Conservation (phyloP, 106 monocot genomes). For the Dioscorea dumetorum region DNA sequence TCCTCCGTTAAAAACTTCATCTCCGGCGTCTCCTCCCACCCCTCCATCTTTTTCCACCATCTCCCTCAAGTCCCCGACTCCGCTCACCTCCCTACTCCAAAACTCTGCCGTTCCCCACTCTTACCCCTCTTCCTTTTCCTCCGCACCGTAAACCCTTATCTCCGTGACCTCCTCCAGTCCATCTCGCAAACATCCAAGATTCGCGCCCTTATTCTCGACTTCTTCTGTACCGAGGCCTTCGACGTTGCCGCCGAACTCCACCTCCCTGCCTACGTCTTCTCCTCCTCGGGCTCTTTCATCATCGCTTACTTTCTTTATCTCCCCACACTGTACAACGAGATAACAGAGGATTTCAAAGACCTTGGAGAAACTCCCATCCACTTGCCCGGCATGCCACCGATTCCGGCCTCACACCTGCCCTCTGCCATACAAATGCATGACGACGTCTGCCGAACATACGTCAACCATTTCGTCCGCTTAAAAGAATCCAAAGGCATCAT, state of each 20-base stretch:
- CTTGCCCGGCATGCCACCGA: conserved; percentile 22
- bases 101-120: background rate
- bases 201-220: conserved; percentile 27
- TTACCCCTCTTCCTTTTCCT: background rate
- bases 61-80: conserved; percentile 7
- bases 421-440: conserved; percentile 4
- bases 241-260: conserved; percentile 25
- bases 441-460: background rate
- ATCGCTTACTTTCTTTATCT: conserved; percentile 25
- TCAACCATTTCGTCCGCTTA: conserved; percentile 1
- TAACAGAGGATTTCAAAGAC: conserved; percentile 1
- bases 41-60: conserved; percentile 36
- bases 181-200: conserved; percentile 2
- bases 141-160: background rate
- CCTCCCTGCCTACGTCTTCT: conserved; percentile 34
- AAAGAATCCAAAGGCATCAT: conserved; percentile 20
- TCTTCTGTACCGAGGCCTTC: conserved; percentile 30
- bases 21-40: conserved; percentile 12
- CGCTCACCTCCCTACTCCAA: background rate
- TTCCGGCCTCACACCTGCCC: conserved; percentile 26
- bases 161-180: conserved; percentile 9
- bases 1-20: background rate
- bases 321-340: background rate
- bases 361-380: conserved; percentile 10
- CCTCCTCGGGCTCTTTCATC: conserved; percentile 6